Conservation (phyloP, 345 rosid species). For the Schrenkiella parvula region DNA sequence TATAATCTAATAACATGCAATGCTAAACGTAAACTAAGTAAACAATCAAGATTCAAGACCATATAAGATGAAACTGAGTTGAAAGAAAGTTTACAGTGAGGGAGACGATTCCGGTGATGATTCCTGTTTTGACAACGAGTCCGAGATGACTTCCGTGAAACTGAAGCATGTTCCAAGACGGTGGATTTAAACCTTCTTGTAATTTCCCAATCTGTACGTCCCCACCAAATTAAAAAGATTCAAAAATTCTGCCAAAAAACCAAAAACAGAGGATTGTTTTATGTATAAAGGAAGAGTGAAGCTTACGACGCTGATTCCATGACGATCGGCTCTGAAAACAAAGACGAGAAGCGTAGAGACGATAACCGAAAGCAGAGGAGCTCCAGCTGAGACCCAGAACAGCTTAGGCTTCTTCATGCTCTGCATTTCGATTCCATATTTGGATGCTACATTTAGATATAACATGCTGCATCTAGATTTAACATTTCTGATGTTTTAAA, state of each 20-base stretch:
- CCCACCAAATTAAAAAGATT: neutral
- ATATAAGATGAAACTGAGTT: neutral
- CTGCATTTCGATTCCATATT: constrained; percentile 32
- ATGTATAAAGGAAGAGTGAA: neutral
- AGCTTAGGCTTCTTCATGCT: constrained; percentile 70
- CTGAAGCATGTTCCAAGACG: constrained; percentile 85
- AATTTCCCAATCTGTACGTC: constrained; percentile 69
- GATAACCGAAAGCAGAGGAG: constrained; percentile 73
- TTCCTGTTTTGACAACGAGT: constrained; percentile 70
- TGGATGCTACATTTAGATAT: neutral
- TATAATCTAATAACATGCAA: no score
- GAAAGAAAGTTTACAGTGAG: constrained; percentile 59
- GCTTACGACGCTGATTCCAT: constrained; percentile 70
- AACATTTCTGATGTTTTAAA: neutral
- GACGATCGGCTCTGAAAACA: constrained; percentile 67
- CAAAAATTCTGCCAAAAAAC: neutral
- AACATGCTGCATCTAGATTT: neutral
- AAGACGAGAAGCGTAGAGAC: constrained; percentile 76
- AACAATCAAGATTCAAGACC: neutral
- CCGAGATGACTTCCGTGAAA: constrained; percentile 71
- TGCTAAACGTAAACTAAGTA: neutral
- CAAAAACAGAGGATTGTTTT: constrained; percentile 6
- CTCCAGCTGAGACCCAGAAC: constrained; percentile 86
- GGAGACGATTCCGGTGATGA: constrained; percentile 84
- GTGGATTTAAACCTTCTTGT: constrained; percentile 87